Evolutionary conservation across 2,329 filamentous ascomycete genomes (phyloP), one percentile per base, ranked within the genome.

Genomic region (Chalaropsis thielavioides): DNA sequence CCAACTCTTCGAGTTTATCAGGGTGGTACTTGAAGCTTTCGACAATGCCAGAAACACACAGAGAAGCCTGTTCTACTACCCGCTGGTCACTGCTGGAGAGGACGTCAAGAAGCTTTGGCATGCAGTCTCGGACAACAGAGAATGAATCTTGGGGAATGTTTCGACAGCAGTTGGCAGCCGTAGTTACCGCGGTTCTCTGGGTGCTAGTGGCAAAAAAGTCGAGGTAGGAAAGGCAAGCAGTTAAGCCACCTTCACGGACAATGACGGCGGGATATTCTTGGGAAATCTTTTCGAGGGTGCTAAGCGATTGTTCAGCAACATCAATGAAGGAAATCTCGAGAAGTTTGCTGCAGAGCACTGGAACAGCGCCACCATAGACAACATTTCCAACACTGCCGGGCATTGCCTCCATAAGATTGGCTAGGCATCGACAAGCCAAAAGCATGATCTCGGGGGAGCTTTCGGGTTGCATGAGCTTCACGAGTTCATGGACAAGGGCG

Each of bases 161-260:
- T 68, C 94, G 89, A 74, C 95, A 99, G 77, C 94, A 99, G 72
- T 99, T 99, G 65, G 94, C 95, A 10, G 95, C 94, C 13, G 92
- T 99, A 2, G 92, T 97, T 7, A 99, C 94, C 6, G 94, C 94
- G 15, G 92, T 96, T 69, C 94, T 85, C 75, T 99, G 94, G 1
- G 94, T 97, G 74, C 92, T 94, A 0, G 94, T 99, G 17, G 92
- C 88, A 72, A 99, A 99, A 76, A 99, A 99, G 73, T 99, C 94
- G 66, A 99, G 82, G 73, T 94, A 97, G 0, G 90, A 95, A 69
- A 99, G 78, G 72, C 94, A 99, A n/a, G 94, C 94, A 1, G 90
- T 95, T 68, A 99, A 79, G 11, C 94, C 94, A 61, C 94, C 95
- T 76, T 97, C 94, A 62, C 92, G 88, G 56, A 99, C 94, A 70